Evolutionary conservation across 345 rosid species (phyloP), one percentile per base, ranked within the genome.

Genomic region (Atalantia buxifolia): DNA sequence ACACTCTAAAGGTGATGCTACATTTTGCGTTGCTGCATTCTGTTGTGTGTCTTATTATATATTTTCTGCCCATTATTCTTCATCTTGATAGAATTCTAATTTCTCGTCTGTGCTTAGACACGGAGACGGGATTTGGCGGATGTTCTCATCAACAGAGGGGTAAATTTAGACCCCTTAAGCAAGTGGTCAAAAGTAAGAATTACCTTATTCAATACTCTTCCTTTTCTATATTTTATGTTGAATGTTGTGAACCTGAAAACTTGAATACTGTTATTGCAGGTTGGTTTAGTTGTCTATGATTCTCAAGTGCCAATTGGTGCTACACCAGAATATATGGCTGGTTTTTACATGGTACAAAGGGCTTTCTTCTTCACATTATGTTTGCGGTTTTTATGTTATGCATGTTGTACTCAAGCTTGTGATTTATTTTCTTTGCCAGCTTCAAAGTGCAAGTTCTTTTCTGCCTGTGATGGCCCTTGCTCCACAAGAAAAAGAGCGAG

Each of bases 391-490:
- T 25, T 69, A 31, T 56, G 71, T 25, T 74, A 45, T 77, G 38
- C 25, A 56, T 69, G 27, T 69, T 56, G 71, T 73, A 6, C 56
- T 71, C 40, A 78, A 50, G 42, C n/a, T 66, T n/a, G 21, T 59
- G 19, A 18, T 65, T 79, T 70, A 38, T 71, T 72, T 66, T 35
- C 76, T 76, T 27, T 45, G 7, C 25, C 89, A 96, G 99, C 87
- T 91, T 76, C 99, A 96, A 90, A 90, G 98, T 81, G 95, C 99
- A 40, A 96, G 97, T 86, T 96, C 98, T 1, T 92, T 96, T 85
- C 84, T 96, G 90, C 97, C 98, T 38, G 97, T 96, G 75, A 94
- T 96, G 99, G 97, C 98, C 79, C 98, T 96, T 84, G 99, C 98
- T 65, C 98, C 99, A 74, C 92, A 89, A 81, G 99, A 96, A 78